Percentiles rank a stretch among this genome's conserved stretches.
Conservation (phyloP, 495 filamentous ascomycete species). For the Tuber aestivum region DNA sequence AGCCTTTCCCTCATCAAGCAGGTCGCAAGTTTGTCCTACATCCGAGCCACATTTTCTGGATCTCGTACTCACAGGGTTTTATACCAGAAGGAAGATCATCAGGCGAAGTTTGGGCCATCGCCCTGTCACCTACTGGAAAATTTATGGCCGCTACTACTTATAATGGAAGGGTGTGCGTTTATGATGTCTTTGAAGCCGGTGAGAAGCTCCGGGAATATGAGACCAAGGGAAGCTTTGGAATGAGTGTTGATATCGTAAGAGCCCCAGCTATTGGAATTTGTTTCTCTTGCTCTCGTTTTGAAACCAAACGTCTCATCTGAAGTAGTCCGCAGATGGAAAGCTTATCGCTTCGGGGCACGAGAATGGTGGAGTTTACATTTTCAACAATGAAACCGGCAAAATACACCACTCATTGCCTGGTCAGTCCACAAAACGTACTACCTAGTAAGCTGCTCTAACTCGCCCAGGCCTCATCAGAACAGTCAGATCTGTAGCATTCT, state of each 20-base stretch:
- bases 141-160: constrained; percentile 76
- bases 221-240: constrained; percentile 84
- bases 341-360: constrained; percentile 89
- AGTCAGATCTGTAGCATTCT: constrained; percentile 77
- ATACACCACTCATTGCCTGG: constrained; percentile 80
- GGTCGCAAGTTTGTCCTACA: background rate
- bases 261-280: background rate
- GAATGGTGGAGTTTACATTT: constrained; percentile 89
- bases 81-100: constrained; percentile 48
- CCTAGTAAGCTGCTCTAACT: background rate
- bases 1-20: constrained; percentile 41
- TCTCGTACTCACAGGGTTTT: constrained; percentile 7
- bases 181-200: constrained; percentile 59
- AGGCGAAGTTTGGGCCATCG: constrained; percentile 76
- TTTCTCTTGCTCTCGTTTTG: constrained; percentile 6
- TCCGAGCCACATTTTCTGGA: constrained; percentile 31
- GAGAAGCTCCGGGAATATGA: constrained; percentile 70
- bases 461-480: constrained; percentile 71
- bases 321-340: constrained; percentile 64
- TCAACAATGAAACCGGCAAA: constrained; percentile 80
- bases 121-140: constrained; percentile 72
- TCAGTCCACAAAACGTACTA: constrained; percentile 45
- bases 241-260: constrained; percentile 72
- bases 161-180: constrained; percentile 80
- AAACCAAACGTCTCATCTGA: background rate